Base-by-base conservation (phyloP, 306 rosid genomes). In the Cicer bijugum region DNA sequence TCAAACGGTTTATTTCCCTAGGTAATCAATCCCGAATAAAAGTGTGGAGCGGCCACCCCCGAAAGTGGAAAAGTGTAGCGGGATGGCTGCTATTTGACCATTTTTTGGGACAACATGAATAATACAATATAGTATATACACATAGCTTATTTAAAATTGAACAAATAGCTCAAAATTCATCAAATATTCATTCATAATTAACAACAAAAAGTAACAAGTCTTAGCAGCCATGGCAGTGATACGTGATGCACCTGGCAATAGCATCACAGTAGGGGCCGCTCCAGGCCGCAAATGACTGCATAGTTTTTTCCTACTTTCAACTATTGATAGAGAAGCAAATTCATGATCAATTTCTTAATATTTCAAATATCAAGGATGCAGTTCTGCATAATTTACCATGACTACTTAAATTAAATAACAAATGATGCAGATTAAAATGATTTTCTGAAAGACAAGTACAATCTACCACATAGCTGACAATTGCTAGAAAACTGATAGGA, bases 281-380 rank as follows among this genome's bases (percentile, higher is more conserved):
- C 33, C 33, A 23, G 33, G 33, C 33, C 0, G 33, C 33, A 2
- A 23, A 23, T 23, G 4, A 23, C 4, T 23, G 33, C 3, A 2
- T 23, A 23, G 33, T 23, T 23, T 23, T 60, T 78, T 61, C 56
- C 72, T 33, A 73, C 45, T 37, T 15, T 50, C 47, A 64, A 35
- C n/a, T 28, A 76, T 52, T 38, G 2, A 56, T 7, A 20, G 52
- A 15, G 39, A 37, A 66, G 42, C 51, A 50, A 45, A 64, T 55
- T 43, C 42, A 57, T 57, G 43, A 72, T 42, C 35, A 72, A 51
- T 51, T 51, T 33, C 67, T 55, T 60, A 51, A 43, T 67, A 77
- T 35, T 61, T 40, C 64, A 83, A 40, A 74, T 67, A 66, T n/a
- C 46, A 40, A 70, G 65, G 35, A 52, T 56, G 53, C 47, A 15